Base-by-base conservation (phyloP, 2,329 filamentous ascomycete genomes). In the Botrytis tulipae region DNA sequence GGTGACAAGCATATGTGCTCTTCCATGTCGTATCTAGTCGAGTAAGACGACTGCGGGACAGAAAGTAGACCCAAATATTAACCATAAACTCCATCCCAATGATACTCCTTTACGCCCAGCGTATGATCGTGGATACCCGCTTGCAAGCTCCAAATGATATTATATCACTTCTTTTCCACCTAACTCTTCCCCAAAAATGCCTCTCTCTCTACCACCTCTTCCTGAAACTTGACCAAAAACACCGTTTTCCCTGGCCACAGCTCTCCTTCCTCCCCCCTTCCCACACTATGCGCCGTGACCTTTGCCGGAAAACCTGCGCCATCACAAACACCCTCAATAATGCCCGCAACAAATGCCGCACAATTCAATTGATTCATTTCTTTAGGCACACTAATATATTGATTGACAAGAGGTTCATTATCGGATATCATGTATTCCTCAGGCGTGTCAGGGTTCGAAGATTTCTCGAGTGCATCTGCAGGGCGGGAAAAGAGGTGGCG, bases 361-460 rank as follows among this genome's bases (percentile, higher is more conserved):
- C 95, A 98, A 83, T 98, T 98, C 80, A 99, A 87, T 87, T 96
- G 93, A 83, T 89, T 94, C 93, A 99, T 97, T 84, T 99, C 96
- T 80, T 92, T 92, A 25, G 96, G 96, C 71, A 98, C 92, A 79
- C 91, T 94, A 81, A 99, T 92, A 84, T 96, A 98, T 76, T 92
- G 91, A 83, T 98, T 98, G 57, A 98, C 95, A 69, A 98, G 87
- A 35, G 96, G 96, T 82, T 98, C 96, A 84, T 99, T 98, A 84
- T 99, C 96, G 79, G 95, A 93, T 79, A 99, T 96, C 95, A 99
- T 98, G 86, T 98, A 99, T 85, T 98, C 95, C 78, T 96, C 94
- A 14, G 93, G 91, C 70, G 94, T 95, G 71, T 91, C 89, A 14
- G 93, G 91, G 79, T 93, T 91, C 71, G 90, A 90, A 74, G 91